These are phyloP conservation scores for Vairimorpha ceranae DNA, from an alignment of 371 early-diverging fungal genomes.

Conservation along the genomic window DNA sequence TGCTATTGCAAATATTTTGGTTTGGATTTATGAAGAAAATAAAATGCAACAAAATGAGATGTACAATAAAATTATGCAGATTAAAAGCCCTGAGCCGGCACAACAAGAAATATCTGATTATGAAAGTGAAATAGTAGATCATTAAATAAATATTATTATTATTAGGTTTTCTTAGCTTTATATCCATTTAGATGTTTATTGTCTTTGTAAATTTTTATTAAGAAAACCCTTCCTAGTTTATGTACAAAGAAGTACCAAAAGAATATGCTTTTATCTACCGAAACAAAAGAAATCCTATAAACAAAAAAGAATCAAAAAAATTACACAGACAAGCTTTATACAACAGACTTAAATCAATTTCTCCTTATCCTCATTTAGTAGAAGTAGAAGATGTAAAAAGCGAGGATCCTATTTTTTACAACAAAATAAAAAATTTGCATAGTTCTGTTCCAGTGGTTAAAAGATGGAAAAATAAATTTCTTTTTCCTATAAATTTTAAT, in stretches of 20 bases:
- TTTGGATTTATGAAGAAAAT: slow-evolving; percentile 22
- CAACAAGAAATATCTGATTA: neutral
- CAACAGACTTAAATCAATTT: slow-evolving; percentile 67
- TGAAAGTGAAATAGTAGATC: neutral
- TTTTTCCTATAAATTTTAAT: slow-evolving; percentile 83
- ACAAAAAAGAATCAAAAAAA: slow-evolving; percentile 31
- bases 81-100: neutral
- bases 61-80: slow-evolving; percentile 8
- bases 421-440: slow-evolving; percentile 74
- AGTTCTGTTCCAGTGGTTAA: slow-evolving; percentile 86
- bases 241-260: neutral
- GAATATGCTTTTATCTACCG: neutral
- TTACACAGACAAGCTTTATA: slow-evolving; percentile 3
- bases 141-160: neutral
- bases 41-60: neutral
- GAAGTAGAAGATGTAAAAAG: slow-evolving; percentile 80
- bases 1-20: slow-evolving; percentile 2
- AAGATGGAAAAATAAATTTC: slow-evolving; percentile 88
- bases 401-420: slow-evolving; percentile 79
- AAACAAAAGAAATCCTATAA: neutral
- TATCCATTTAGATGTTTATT: neutral
- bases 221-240: neutral
- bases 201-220: neutral
- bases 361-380: slow-evolving; percentile 80
- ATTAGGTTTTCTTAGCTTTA: neutral